Percentiles rank a stretch among this genome's conserved stretches.
phyloP scores from a whole-genome alignment of 305 asterid genomes.

The Fraxinus ornus region DNA sequence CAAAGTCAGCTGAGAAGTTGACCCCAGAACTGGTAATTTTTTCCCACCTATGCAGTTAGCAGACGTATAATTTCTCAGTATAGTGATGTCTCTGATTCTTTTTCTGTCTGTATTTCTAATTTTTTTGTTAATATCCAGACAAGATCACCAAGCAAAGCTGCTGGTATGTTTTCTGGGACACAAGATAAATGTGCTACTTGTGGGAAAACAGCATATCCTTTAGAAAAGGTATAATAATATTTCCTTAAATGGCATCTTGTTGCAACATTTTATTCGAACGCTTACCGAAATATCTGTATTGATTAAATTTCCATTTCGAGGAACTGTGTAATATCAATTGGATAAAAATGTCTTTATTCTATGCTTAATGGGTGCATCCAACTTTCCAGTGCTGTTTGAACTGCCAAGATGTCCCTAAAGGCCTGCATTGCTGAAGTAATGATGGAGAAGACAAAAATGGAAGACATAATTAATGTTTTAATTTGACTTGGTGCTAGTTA shows the following conservation, averaged over 20 bases:
- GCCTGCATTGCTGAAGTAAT: not conserved
- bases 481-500: not conserved
- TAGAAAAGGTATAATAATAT: constrained; percentile 56
- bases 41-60: not conserved
- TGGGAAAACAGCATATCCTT: constrained; percentile 68
- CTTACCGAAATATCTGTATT: not conserved
- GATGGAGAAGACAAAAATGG: not conserved
- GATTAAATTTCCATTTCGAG: not conserved
- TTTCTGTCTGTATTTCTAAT: not conserved
- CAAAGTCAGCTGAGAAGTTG: constrained; percentile 15
- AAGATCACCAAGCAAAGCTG: constrained; percentile 62
- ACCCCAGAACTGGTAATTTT: constrained; percentile 14
- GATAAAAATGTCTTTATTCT: not conserved
- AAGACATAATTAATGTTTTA: not conserved
- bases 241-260: not conserved
- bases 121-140: constrained; percentile 26
- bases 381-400: not conserved
- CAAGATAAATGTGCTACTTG: constrained; percentile 74
- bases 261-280: not conserved
- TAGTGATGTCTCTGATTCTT: not conserved
- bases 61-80: not conserved
- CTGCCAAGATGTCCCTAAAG: not conserved
- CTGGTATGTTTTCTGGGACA: constrained; percentile 71
- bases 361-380: not conserved
- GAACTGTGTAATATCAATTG: not conserved